Evolutionary conservation across 495 filamentous ascomycete genomes (phyloP).

Genomic region (Aspergillus carlsbadensis): DNA sequence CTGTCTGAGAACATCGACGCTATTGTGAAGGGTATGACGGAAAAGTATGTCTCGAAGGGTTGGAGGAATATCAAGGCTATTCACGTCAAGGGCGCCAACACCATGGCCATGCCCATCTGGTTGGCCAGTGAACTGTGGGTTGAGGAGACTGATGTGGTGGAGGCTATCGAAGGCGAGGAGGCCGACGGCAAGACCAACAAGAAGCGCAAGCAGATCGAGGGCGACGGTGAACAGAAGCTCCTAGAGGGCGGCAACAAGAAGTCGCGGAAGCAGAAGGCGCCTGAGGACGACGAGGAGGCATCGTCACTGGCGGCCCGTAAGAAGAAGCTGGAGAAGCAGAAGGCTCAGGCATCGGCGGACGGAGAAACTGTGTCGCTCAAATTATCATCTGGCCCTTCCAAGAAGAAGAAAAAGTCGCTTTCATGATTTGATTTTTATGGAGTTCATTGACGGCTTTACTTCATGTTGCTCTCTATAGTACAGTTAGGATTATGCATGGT

Average conservation of each 20-base stretch:
- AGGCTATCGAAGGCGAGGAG: constrained; percentile 47
- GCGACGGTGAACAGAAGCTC: constrained; percentile 50
- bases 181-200: constrained; percentile 55
- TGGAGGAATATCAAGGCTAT: constrained; percentile 81
- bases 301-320: constrained; percentile 54
- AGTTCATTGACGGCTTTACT: constrained; percentile 30
- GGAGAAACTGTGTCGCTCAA: constrained; percentile 23
- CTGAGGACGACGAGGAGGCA: constrained; percentile 49
- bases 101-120: constrained; percentile 87
- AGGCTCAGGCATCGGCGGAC: constrained; percentile 47
- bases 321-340: constrained; percentile 56
- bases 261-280: constrained; percentile 45
- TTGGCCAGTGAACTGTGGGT: constrained; percentile 87
- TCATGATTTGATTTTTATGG: constrained; percentile 31
- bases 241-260: constrained; percentile 57
- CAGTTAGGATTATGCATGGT: not conserved
- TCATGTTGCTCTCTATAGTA: constrained; percentile 1
- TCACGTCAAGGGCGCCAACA: constrained; percentile 85
- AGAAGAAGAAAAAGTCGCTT: constrained; percentile 48
- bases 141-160: constrained; percentile 75
- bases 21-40: constrained; percentile 64
- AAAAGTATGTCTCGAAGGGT: constrained; percentile 75
- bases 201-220: constrained; percentile 61
- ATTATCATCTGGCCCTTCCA: constrained; percentile 25
- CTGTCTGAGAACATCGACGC: constrained; percentile 75